phyloP scores from a whole-genome alignment of 225 moss, liverwort and hornwort species.

The Ulota crispa region DNA sequence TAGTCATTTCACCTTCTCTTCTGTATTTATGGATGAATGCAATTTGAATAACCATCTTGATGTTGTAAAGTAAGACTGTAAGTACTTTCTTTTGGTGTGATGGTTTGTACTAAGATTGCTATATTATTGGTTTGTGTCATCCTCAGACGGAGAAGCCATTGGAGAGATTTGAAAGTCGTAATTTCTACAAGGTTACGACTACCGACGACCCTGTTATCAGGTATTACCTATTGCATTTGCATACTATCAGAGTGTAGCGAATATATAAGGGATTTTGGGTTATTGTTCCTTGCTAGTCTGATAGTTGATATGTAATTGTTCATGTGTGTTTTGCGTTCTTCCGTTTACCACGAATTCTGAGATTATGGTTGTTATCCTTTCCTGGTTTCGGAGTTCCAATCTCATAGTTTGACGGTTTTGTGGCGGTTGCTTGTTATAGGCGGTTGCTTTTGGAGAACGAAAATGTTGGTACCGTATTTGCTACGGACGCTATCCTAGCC shows the following conservation, averaged over 20 bases:
- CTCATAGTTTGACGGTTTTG: not conserved
- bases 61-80: slow-evolving; percentile 32
- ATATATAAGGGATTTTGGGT: not conserved
- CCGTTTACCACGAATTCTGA: not conserved
- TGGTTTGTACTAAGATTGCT: slow-evolving; percentile 2
- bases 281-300: not conserved
- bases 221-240: slow-evolving; percentile 32
- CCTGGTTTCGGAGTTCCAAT: not conserved
- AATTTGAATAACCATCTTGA: not conserved
- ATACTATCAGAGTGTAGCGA: not conserved
- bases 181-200: slow-evolving; percentile 95
- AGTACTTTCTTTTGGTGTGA: not conserved
- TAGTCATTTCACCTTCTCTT: not conserved
- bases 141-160: slow-evolving; percentile 63
- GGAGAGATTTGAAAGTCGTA: slow-evolving; percentile 89
- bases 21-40: not conserved
- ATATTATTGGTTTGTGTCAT: not conserved
- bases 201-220: slow-evolving; percentile 97
- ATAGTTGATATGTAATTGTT: not conserved
- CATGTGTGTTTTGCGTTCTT: not conserved
- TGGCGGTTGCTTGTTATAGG: slow-evolving; percentile 37
- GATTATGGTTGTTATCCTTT: not conserved
- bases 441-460: slow-evolving; percentile 86
- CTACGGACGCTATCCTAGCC: slow-evolving; percentile 94
- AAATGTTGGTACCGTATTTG: slow-evolving; percentile 93